Base-by-base conservation (phyloP, 805 yeast species). In the Myxozyma neotropica region DNA sequence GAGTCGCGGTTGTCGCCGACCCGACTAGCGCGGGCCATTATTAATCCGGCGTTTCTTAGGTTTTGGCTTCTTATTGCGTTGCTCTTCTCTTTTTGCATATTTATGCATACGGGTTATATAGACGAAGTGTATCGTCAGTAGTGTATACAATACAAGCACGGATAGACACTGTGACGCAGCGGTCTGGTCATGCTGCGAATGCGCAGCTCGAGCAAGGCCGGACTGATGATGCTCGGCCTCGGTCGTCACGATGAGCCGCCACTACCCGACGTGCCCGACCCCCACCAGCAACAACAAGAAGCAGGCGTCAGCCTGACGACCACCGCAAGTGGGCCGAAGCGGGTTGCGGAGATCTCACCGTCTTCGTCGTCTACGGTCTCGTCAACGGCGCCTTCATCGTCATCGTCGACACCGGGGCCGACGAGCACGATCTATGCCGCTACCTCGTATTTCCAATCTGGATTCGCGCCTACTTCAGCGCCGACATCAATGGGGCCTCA, bases 341-440 rank as follows among this genome's bases (percentile, higher is more conserved):
- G 39, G 13, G 46, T 39, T 15, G 58, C 58, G 4, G 58, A 48
- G 12, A 38, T 55, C n/a, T 47, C 57, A 6, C 45, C 58, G 26
- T 49, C 46, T 7, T 57, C 60, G 13, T 44, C 56, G 7, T 57
- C 57, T 4, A 38, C 53, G 6, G 40, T 36, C 5, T 46, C 46
- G 43, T 57, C 60, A 17, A 13, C 49, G 4, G 42, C 52, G 33
- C 27, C 53, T 15, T 50, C 57, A 2, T 46, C 46, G 43, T 57
- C 60, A 17, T 8, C 49, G 4, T 33, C 52, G 33, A 27, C 53
- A 12, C 39, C 57, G 10, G 53, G 29, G 35, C 56, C 60, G 2
- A 43, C 31, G 21, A 51, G 56, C 13, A 55, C 60, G 38, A 23
- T 45, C 36, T 49, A 55, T 27, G 55, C 39, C 17, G 15, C 42